Base-by-base conservation (phyloP, 2,329 filamentous ascomycete species). In the Fonsecaea pedrosoi region DNA sequence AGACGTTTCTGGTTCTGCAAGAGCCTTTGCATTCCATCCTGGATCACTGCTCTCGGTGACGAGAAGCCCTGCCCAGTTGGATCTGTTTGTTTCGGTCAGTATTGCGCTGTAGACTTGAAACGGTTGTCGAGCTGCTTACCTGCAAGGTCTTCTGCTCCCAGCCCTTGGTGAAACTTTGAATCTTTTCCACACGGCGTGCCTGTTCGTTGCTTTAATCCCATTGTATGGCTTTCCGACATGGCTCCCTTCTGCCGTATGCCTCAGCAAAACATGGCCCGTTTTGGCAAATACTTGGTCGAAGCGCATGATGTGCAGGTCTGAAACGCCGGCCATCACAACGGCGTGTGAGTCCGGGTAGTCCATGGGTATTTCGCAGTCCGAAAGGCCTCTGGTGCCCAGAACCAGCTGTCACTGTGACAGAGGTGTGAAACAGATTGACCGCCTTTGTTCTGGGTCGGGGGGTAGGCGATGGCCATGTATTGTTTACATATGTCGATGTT, bases 281-380 rank as follows among this genome's bases (percentile, higher is more conserved):
- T 79, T 79, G 0, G 77, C 76, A 63, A 77, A 78, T 1, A 75
- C 75, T 34, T 77, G 71, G 65, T 80, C 77, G 68, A 76, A 78
- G 1, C 72, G 74, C 6, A 76, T 70, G 60, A 79, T 79, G 53
- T 75, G 75, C n/a, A 30, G 30, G 30, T 30, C 30, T 30, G 30
- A 30, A 30, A 30, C 30, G 30, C 30, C 5, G 30, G 21, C 30
- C 30, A 30, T 30, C 30, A 30, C 30, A 30, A 30, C 30, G 30
- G 30, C 30, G 30, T 30, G 30, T 4, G 30, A 30, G 5, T 30
- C 30, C 30, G 5, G 3, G 30, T 30, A 30, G 5, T 30, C 30
- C 30, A 30, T 30, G 3, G 30, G 30, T 30, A 5, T 30, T 30
- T 30, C 30, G 30, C 30, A 30, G 30, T 5, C 30, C 30, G 30